Evolutionary conservation across 805 yeast species (phyloP).

Genomic region (Kockiozyma suomiensis): DNA sequence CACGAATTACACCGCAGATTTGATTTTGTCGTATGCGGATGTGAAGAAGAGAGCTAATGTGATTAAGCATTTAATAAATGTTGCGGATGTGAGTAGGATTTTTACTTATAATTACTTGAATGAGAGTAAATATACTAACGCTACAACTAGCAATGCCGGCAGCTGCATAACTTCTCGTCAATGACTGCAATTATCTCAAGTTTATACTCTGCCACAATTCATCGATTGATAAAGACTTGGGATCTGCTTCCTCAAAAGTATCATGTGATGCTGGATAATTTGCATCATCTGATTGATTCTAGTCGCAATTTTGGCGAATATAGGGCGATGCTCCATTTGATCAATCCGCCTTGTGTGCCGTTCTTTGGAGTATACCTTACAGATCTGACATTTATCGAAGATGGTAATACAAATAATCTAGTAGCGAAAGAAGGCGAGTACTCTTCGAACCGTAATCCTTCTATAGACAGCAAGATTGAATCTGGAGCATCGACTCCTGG

Average conservation of each 20-base stretch:
- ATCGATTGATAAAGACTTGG: constrained; percentile 86
- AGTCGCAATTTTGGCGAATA: constrained; percentile 86
- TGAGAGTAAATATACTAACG: neutral
- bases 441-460: neutral
- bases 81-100: constrained; percentile 59
- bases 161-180: constrained; percentile 79
- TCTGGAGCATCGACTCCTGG: neutral
- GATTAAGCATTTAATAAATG: constrained; percentile 71
- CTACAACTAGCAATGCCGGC: constrained; percentile 53
- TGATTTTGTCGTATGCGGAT: constrained; percentile 68
- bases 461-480: neutral
- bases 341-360: constrained; percentile 83
- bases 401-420: constrained; percentile 75
- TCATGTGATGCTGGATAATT: constrained; percentile 55
- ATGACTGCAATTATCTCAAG: constrained; percentile 94
- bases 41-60: constrained; percentile 66
- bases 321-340: constrained; percentile 72
- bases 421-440: neutral
- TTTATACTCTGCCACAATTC: constrained; percentile 81
- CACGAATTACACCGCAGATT: constrained; percentile 78
- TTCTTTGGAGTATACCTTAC: constrained; percentile 89
- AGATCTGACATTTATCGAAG: constrained; percentile 84
- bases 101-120: neutral
- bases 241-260: constrained; percentile 58
- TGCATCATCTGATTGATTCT: constrained; percentile 87